Base-by-base conservation (phyloP, 768 basidiomycete species). In the Lactarius akahatsu region DNA sequence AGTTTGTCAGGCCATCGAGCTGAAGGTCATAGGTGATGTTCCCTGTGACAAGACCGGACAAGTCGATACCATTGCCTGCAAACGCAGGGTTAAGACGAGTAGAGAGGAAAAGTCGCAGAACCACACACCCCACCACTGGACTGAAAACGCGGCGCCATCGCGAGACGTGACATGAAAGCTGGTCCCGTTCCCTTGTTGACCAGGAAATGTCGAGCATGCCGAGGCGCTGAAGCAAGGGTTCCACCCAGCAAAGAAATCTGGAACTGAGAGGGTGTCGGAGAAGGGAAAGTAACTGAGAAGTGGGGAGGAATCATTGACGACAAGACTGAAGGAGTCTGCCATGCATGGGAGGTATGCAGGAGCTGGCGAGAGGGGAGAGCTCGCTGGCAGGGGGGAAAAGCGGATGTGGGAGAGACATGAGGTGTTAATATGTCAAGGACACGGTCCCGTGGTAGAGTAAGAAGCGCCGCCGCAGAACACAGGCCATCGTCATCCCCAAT, bases 281-380 rank as follows among this genome's bases (percentile, higher is more conserved):
- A 85, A 83, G 28, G 91, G 90, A 65, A 74, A 79, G 78, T 90
- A 92, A 32, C 71, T 68, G 69, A 91, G 77, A 56, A 79, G 72
- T 4, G 90, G 90, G 52, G 90, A 90, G 62, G 85, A 85, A 73
- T 91, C 85, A 75, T 87, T 83, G 71, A 92, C 78, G 65, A 75
- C 69, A 76, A 90, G 66, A 64, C 65, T 61, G 70, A 76, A 76
- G 23, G 72, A 64, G 70, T 77, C 73, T 45, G 77, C 78, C 80
- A 81, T 83, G 73, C 76, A 77, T 74, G 69, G 41, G 68, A 71
- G 47, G 38, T 9, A 45, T 1, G 34, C 26, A 23, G 30, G 36
- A 20, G 18, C 32, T 57, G 34, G 43, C 6, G 34, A 26, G 43
- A 34, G 18, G 34, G 9, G 40, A 59, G 32, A 43, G 18, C 43